Base-by-base conservation (phyloP, 2,329 filamentous ascomycete genomes). In the Paramyrothecium sp. region DNA sequence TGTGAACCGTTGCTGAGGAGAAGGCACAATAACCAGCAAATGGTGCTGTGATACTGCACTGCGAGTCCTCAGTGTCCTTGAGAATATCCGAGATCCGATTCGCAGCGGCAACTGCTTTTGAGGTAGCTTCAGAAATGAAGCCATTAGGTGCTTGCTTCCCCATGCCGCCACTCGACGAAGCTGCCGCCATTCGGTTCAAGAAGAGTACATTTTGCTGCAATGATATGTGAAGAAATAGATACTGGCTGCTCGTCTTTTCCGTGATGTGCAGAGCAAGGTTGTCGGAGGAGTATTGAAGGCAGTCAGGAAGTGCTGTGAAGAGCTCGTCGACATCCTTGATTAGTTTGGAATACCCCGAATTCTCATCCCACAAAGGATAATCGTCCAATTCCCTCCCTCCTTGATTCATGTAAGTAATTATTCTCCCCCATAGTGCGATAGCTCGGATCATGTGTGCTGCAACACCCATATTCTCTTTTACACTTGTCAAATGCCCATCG, bases 21-120 rank as follows among this genome's bases (percentile, higher is more conserved):
- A 97, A 98, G 2, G 94, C 92, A 65, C 91, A 96, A 72, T 98
- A 99, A 1, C 95, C 94, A 2, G 92, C 90, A 71, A 98, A 98
- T 0, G 95, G 95, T 1, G 93, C 94, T 0, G 92, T 89, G 8
- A 98, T 85, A 58, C 89, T 87, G 69, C 94, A 88, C 22, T 72
- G 69, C 2, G 64, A 59, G 13, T 89, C 84, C 66, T 92, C 89
- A 3, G 90, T 86, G 63, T 96, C 91, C 63, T 89, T 88, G 53
- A 98, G 84, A 50, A 98, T 78, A 30, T 89, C 85, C 0, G 94
- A 97, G 55, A 98, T 95, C 61, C 89, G 86, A 67, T 91, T 92
- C 3, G 95, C 95, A 7, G 94, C 91, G 51, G 89, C 85, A 58
- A 97, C 87, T 0, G 92, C 92, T 57, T 88, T 89, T 53, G 86